Base-by-base conservation (phyloP, 768 basidiomycete genomes). In the Rossbeevera mucosa region DNA sequence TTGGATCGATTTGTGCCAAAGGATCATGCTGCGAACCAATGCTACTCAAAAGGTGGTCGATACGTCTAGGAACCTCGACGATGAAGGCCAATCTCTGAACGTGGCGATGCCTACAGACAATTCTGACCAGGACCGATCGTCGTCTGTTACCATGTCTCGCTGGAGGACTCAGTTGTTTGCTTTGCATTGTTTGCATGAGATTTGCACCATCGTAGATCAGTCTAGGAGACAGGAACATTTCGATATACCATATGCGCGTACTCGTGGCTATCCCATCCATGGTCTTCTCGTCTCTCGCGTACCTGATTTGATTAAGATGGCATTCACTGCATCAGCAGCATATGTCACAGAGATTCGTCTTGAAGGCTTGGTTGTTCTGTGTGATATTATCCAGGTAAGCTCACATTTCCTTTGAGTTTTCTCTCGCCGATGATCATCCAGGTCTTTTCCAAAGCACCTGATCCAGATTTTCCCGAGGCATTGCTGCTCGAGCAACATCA, bases 121-220 rank as follows among this genome's bases (percentile, higher is more conserved):
- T 33, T 48, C 63, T 44, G 67, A 71, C 7, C 66, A 69, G 22
- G 68, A 68, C 14, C 58, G 69, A 38, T 71, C 68, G 20, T 56
- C 59, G 4, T 68, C 73, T 9, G 72, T 78, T 29, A 68, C 73
- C 8, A 91, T 83, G 7, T 93, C 93, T 16, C 80, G 95, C 41
- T 99, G 96, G 96, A 77, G 96, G 52, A 99, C 96, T 0, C 96
- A 98, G 55, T 72, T 97, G 14, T 99, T 98, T 66, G 92, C 96
- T 2, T 71, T 99, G 48, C 83, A 88, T 56, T 98, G 96, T 65
- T 70, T 98, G 30, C 95, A 97, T 66, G 82, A 82, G 44, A 94
- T 97, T 9, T 91, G 95, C 58, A 76, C 74, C 1, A 82, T 88
- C 6, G 85, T 96, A 1, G 74, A 81, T 0, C 76, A 72, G 22